Evolutionary conservation across 148 eudicot genomes (phyloP).

Genomic region (Spergularia marina): DNA sequence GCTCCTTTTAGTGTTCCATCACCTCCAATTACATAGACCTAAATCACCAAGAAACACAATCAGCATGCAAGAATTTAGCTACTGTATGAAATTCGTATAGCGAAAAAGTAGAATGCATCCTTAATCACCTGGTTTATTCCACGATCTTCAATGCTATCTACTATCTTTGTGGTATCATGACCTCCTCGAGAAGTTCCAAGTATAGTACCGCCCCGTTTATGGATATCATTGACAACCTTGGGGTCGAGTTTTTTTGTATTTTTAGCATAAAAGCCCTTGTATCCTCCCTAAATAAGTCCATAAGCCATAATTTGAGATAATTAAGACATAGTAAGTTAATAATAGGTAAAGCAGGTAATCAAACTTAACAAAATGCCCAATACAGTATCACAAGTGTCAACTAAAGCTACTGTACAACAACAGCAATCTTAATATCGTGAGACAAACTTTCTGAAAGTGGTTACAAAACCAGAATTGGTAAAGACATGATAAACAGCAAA

Average conservation of each 20-base stretch:
- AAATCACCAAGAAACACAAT: constrained; percentile 19
- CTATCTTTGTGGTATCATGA: constrained; percentile 83
- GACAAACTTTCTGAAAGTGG: no score
- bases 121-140: constrained; percentile 73
- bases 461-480: no score
- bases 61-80: constrained; percentile 4
- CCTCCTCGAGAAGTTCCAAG: constrained; percentile 95
- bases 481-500: no score
- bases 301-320: constrained; percentile 1
- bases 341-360: background rate
- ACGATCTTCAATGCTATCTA: constrained; percentile 93
- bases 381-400: background rate
- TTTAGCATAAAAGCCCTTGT: constrained; percentile 80
- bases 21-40: constrained; percentile 94
- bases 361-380: background rate
- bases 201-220: constrained; percentile 90
- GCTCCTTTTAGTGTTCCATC: constrained; percentile 95
- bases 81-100: constrained; percentile 1
- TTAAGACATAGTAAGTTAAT: background rate
- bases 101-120: background rate
- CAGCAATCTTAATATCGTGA: no score
- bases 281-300: constrained; percentile 63
- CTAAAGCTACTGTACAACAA: background rate
- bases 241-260: constrained; percentile 69
- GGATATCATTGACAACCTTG: constrained; percentile 78